Evolutionary conservation across 805 yeast species (phyloP).

Genomic region (Myxozyma nipponensis): DNA sequence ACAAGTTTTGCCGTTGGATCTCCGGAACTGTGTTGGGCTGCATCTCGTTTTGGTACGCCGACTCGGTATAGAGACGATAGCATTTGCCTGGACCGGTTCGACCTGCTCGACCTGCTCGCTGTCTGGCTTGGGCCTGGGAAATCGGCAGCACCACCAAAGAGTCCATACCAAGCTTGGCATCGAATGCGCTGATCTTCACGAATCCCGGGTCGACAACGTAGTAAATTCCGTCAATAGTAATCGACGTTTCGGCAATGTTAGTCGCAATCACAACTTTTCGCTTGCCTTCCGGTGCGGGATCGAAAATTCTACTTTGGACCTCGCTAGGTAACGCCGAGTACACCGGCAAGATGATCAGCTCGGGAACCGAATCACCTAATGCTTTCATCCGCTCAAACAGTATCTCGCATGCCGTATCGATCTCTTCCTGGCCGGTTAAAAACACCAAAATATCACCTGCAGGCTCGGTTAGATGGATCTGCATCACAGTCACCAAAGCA

Average conservation of each 20-base stretch:
- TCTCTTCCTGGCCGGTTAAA: slow-evolving; percentile 94
- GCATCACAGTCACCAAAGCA: slow-evolving; percentile 80
- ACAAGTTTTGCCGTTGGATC: slow-evolving; percentile 77
- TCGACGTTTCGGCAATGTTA: slow-evolving; percentile 94
- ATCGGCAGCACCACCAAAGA: slow-evolving; percentile 81
- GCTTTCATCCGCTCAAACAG: slow-evolving; percentile 60
- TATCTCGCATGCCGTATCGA: slow-evolving; percentile 77
- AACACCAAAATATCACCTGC: slow-evolving; percentile 86
- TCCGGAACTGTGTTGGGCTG: slow-evolving; percentile 84
- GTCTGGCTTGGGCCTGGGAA: slow-evolving; percentile 93
- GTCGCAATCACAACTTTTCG: slow-evolving; percentile 92
- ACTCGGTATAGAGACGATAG: slow-evolving; percentile 79
- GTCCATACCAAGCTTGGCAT: slow-evolving; percentile 85
- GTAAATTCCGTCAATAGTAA: slow-evolving; percentile 93
- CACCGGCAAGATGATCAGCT: slow-evolving; percentile 74
- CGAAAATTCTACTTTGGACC: slow-evolving; percentile 74
- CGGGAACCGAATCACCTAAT: slow-evolving; percentile 57
- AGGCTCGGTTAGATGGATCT: slow-evolving; percentile 68
- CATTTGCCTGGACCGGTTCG: slow-evolving; percentile 97
- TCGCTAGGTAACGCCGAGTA: slow-evolving; percentile 90
- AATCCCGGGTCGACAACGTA: slow-evolving; percentile 94
- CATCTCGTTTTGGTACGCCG: slow-evolving; percentile 74
- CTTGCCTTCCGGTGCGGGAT: slow-evolving; percentile 72
- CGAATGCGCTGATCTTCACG: slow-evolving; percentile 85
- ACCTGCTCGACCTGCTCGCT: slow-evolving; percentile 97